phyloP scores from a whole-genome alignment of 225 moss, liverwort and hornwort genomes.

The Polytrichum commune region DNA sequence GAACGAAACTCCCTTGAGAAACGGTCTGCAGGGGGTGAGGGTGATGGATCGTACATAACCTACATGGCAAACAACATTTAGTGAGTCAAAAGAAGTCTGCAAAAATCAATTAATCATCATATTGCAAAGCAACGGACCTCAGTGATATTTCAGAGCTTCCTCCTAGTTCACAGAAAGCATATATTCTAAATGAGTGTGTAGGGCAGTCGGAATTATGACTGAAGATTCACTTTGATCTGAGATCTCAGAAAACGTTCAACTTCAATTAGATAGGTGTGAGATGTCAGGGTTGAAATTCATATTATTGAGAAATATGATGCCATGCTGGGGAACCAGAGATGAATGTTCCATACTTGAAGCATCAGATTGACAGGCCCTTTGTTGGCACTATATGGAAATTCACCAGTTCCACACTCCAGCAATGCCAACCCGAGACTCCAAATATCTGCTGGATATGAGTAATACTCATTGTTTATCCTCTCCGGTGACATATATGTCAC shows the following conservation, averaged over 20 bases:
- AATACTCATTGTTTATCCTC: constrained; percentile 95
- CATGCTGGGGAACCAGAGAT: constrained; percentile 6
- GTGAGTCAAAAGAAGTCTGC: not conserved
- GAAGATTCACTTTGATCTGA: not conserved
- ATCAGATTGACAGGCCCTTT: constrained; percentile 97
- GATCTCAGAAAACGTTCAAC: constrained; percentile 2
- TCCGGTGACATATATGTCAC: constrained; percentile 99
- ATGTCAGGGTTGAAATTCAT: no score
- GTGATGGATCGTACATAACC: constrained; percentile 98
- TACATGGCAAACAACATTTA: constrained; percentile 20
- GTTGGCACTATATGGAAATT: constrained; percentile 94
- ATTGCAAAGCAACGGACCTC: no score
- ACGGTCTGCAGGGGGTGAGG: constrained; percentile 86
- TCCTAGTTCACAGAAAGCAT: no score
- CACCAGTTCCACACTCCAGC: constrained; percentile 98
- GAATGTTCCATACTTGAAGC: constrained; percentile 70
- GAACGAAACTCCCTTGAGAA: constrained; percentile 93
- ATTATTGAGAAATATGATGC: not conserved
- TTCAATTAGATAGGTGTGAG: no score
- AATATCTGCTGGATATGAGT: constrained; percentile 98
- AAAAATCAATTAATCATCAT: no score
- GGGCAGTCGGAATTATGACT: no score
- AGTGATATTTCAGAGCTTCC: no score
- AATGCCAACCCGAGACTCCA: constrained; percentile 97
- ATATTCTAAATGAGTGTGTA: no score